Percentiles rank a stretch among this genome's conserved stretches.
These are phyloP conservation scores for Podospora australis DNA, from an alignment of 495 filamentous ascomycete species.

Conservation along the genomic window DNA sequence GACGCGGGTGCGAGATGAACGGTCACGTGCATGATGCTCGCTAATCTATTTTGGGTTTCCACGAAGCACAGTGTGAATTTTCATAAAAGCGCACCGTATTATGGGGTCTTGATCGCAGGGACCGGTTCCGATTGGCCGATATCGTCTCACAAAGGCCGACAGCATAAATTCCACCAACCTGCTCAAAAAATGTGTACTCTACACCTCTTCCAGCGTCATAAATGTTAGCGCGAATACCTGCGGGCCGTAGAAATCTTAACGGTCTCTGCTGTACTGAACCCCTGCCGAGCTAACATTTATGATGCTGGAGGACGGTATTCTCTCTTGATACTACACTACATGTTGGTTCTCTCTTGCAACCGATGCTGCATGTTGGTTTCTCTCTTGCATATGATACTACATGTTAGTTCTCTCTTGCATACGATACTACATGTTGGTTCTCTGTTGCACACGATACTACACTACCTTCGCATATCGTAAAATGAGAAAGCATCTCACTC, in stretches of 20 bases:
- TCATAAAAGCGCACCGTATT: neutral
- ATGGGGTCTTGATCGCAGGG: neutral
- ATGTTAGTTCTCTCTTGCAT: neutral
- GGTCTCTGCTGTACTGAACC: neutral
- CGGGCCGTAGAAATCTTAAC: neutral
- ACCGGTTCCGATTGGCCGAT: neutral
- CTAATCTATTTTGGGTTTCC: neutral
- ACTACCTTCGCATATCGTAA: neutral
- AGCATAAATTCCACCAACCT: neutral
- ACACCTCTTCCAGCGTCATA: neutral
- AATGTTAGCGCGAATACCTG: neutral
- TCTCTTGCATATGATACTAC: neutral
- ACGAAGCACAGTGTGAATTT: neutral
- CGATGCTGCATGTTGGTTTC: neutral
- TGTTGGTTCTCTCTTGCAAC: neutral
- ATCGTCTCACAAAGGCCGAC: neutral
- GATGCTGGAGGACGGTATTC: neutral
- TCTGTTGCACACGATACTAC: neutral
- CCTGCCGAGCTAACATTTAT: neutral
- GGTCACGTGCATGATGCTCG: neutral
- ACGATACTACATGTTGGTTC: neutral
- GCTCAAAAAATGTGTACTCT: neutral
- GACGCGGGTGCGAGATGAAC: neutral
- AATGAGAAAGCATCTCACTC: neutral
- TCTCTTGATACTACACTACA: neutral